phyloP scores from a whole-genome alignment of 768 basidiomycete species.

The Cystobasidium onofrii region DNA sequence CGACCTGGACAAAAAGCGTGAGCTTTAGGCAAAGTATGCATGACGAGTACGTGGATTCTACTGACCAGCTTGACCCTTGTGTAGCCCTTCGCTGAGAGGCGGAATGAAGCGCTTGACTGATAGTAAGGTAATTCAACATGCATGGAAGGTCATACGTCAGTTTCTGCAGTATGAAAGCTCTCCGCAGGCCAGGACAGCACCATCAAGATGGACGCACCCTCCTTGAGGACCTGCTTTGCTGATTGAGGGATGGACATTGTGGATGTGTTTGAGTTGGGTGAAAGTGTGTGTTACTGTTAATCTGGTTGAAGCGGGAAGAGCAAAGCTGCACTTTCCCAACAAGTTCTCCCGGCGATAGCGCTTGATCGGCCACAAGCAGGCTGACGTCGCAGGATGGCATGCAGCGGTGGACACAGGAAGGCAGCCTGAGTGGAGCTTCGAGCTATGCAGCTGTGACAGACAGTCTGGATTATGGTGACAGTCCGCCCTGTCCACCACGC shows the following conservation, averaged over 20 bases:
- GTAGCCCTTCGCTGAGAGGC: constrained; percentile 74
- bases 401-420: no score
- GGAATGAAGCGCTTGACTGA: constrained; percentile 57
- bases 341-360: no score
- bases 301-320: neutral
- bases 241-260: constrained; percentile 11
- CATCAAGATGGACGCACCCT: neutral
- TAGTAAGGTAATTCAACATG: no score
- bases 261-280: neutral
- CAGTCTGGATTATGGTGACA: no score
- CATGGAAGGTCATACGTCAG: neutral
- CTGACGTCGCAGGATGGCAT: no score
- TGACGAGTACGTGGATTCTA: no score
- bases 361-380: no score
- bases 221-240: neutral
- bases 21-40: neutral
- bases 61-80: constrained; percentile 90
- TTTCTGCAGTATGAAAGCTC: neutral
- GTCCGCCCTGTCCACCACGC: no score
- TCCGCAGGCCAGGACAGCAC: neutral
- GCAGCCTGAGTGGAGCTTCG: no score
- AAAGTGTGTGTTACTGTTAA: neutral
- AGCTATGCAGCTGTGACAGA: no score
- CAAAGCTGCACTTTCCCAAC: no score
- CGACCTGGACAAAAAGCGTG: constrained; percentile 54